phyloP scores from a whole-genome alignment of 2,329 filamentous ascomycete genomes.

The Hawksworthiomyces lignivorus region DNA sequence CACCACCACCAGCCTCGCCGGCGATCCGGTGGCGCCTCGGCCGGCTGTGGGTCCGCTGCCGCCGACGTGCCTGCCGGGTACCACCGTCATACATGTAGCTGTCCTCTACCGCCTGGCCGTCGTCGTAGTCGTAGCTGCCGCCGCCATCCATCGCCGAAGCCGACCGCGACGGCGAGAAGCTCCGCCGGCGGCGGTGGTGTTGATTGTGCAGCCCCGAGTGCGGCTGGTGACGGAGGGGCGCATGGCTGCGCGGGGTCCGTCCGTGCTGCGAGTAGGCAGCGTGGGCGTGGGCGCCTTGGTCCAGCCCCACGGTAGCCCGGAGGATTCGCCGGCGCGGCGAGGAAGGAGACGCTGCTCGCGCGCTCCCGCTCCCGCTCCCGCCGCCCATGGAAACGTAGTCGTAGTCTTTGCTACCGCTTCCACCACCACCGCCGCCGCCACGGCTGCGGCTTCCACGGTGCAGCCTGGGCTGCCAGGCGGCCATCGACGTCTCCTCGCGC shows the following conservation, averaged over 20 bases:
- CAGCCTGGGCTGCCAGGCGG: not conserved
- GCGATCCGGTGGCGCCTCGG: not conserved
- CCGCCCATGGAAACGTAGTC: no score
- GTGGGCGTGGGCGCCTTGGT: slow-evolving; percentile 1
- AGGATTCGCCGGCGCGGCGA: slow-evolving; percentile 6
- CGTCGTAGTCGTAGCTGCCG: no score
- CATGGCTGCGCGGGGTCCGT: no score
- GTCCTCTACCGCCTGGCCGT: not conserved
- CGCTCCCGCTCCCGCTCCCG: no score
- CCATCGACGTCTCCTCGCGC: not conserved
- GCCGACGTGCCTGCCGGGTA: not conserved
- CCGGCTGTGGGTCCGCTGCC: slow-evolving; percentile 8
- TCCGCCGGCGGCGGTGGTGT: not conserved
- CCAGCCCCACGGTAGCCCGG: not conserved
- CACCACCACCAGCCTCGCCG: not conserved
- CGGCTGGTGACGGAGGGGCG: not conserved
- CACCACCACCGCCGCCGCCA: not conserved
- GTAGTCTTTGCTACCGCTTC: no score
- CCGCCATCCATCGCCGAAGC: slow-evolving; percentile 1
- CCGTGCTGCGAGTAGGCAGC: no score
- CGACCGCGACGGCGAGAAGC: slow-evolving; percentile 5
- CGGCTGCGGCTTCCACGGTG: not conserved
- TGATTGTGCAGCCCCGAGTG: not conserved
- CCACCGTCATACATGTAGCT: no score
- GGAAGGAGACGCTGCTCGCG: no score